Conservation (phyloP, 768 basidiomycete species). For the Boletus edulis region DNA sequence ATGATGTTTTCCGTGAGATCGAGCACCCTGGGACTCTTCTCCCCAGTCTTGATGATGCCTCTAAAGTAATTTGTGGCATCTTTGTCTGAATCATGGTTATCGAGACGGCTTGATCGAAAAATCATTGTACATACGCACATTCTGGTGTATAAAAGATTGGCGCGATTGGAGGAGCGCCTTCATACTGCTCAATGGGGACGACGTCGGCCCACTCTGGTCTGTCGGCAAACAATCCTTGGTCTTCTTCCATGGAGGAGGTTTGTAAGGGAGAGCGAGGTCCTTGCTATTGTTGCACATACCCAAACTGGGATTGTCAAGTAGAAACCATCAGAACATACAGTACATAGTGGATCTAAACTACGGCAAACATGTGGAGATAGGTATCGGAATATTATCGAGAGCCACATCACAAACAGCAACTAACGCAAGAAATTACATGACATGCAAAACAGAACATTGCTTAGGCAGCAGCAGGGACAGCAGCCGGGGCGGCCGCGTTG, state of each 20-base stretch:
- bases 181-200: slow-evolving; percentile 76
- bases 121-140: slow-evolving; percentile 54
- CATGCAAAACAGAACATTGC: slow-evolving; percentile 2
- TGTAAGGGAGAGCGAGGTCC: too few relatives aligned
- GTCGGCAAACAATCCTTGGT: slow-evolving; percentile 47
- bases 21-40: slow-evolving; percentile 79
- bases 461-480: slow-evolving; percentile 40
- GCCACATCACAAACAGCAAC: slow-evolving; percentile 5
- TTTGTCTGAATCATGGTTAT: slow-evolving; percentile 55
- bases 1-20: slow-evolving; percentile 89
- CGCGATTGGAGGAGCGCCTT: slow-evolving; percentile 73
- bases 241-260: slow-evolving; percentile 11
- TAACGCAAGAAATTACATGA: slow-evolving; percentile 1
- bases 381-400: slow-evolving; percentile 23
- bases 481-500: slow-evolving; percentile 44
- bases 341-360: slow-evolving; percentile 26
- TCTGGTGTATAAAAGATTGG: slow-evolving; percentile 89
- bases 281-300: too few relatives aligned
- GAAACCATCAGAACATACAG: slow-evolving; percentile 14
- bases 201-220: slow-evolving; percentile 81
- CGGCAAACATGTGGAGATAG: slow-evolving; percentile 11
- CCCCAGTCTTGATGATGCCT: slow-evolving; percentile 70
- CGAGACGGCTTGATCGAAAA: slow-evolving; percentile 3
- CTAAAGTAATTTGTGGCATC: slow-evolving; percentile 94
- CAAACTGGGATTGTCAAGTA: not conserved